Percentiles rank a stretch among this genome's conserved stretches.
Conservation (phyloP, 2,329 filamentous ascomycete species). For the Lasiodiplodia gonubiensis region DNA sequence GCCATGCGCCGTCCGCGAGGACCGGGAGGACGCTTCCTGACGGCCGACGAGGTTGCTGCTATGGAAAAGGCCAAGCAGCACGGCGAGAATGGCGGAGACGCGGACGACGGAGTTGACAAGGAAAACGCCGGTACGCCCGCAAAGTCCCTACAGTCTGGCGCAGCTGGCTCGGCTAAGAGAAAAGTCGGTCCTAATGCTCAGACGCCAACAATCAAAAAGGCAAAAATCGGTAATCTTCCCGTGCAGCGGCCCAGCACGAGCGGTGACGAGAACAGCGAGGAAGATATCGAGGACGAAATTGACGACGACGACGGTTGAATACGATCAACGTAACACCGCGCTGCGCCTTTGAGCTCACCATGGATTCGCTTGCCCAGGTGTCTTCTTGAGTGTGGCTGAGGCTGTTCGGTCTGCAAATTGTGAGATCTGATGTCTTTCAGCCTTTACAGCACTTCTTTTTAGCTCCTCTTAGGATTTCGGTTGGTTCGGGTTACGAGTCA, state of each 20-base stretch:
- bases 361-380: background rate
- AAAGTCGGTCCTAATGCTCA: slow-evolving; percentile 26
- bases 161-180: slow-evolving; percentile 28
- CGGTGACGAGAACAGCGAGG: slow-evolving; percentile 59
- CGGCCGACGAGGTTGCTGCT: slow-evolving; percentile 90
- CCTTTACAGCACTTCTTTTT: slow-evolving; percentile 8
- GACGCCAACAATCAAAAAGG: slow-evolving; percentile 53
- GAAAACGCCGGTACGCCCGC: slow-evolving; percentile 42
- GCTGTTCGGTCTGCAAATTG: slow-evolving; percentile 2
- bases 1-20: slow-evolving; percentile 95
- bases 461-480: slow-evolving; percentile 15
- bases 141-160: slow-evolving; percentile 27
- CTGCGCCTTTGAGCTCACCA: background rate
- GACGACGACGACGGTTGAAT: slow-evolving; percentile 28
- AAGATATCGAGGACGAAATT: slow-evolving; percentile 43
- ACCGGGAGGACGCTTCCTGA: slow-evolving; percentile 92
- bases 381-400: slow-evolving; percentile 1
- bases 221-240: slow-evolving; percentile 49
- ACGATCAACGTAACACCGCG: background rate
- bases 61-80: slow-evolving; percentile 68
- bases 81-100: slow-evolving; percentile 34
- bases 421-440: slow-evolving; percentile 1
- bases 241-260: slow-evolving; percentile 51
- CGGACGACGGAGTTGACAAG: slow-evolving; percentile 45
- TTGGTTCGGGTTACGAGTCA: slow-evolving; percentile 29